Percentiles rank a stretch among this genome's conserved stretches.
These are phyloP conservation scores for Tolypocladium amazonense DNA, from an alignment of 2,329 filamentous ascomycete species.

Conservation along the genomic window DNA sequence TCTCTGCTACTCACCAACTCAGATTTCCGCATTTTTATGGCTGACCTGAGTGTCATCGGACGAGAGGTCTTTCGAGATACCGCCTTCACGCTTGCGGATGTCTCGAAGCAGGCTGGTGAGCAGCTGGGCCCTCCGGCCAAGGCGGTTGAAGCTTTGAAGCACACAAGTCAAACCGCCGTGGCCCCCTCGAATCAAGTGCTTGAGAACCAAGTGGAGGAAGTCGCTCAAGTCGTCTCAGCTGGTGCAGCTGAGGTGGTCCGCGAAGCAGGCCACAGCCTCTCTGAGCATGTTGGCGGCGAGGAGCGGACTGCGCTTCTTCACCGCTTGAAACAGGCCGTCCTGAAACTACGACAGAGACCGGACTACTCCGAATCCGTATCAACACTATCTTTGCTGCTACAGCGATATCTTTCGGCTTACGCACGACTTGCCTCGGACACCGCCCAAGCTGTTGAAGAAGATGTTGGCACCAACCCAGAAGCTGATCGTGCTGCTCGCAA, in stretches of 20 bases:
- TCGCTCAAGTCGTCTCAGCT: conserved; percentile 42
- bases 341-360: conserved; percentile 60
- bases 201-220: conserved; percentile 41
- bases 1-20: conserved; percentile 81
- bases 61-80: conserved; percentile 82
- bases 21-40: conserved; percentile 78
- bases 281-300: conserved; percentile 60
- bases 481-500: conserved; percentile 67
- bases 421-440: conserved; percentile 62
- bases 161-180: conserved; percentile 15
- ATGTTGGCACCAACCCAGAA: conserved; percentile 62
- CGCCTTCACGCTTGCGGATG: conserved; percentile 65
- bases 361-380: conserved; percentile 86
- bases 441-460: conserved; percentile 54
- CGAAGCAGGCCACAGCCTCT: conserved; percentile 59
- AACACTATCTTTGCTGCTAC: conserved; percentile 62
- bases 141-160: conserved; percentile 40
- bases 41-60: conserved; percentile 67
- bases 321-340: conserved; percentile 66
- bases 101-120: conserved; percentile 64
- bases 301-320: conserved; percentile 64
- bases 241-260: conserved; percentile 40
- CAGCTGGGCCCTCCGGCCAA: conserved; percentile 58
- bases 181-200: conserved; percentile 55
- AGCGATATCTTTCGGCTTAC: conserved; percentile 70